These are phyloP conservation scores for Suillus lakei DNA, from an alignment of 768 basidiomycete genomes.

Conservation along the genomic window DNA sequence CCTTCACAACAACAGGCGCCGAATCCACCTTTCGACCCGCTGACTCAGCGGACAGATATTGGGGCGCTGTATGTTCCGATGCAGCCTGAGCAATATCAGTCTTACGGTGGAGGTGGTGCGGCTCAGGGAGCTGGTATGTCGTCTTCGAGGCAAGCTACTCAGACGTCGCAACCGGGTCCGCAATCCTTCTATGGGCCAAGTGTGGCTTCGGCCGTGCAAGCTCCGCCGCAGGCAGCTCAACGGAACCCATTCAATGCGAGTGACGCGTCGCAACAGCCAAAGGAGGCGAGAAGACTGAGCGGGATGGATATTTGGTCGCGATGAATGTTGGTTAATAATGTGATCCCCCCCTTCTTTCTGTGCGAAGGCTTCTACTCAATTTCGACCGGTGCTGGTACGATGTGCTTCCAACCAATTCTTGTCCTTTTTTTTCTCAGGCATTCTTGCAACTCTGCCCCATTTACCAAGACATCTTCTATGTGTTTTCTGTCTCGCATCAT, in stretches of 20 bases:
- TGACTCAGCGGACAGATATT: conserved; percentile 67
- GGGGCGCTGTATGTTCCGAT: conserved; percentile 78
- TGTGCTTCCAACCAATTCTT: conserved; percentile 4
- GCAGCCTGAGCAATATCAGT: conserved; percentile 79
- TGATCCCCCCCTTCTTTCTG: conserved; percentile 16
- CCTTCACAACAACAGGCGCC: conserved; percentile 43
- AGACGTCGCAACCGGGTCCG: conserved; percentile 40
- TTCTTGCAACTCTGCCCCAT: conserved; percentile 20
- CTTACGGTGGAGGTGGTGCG: conserved; percentile 50
- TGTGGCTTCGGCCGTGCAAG: conserved; percentile 55
- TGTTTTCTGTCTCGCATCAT: conserved; percentile 6
- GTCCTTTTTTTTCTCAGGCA: conserved; percentile 9
- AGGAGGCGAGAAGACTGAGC: conserved; percentile 64
- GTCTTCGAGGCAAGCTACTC: conserved; percentile 48
- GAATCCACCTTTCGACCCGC: conserved; percentile 57
- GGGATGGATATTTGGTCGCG: conserved; percentile 80
- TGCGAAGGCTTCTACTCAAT: conserved; percentile 1
- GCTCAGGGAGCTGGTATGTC: conserved; percentile 27
- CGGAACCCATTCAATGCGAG: conserved; percentile 51
- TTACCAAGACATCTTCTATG: conserved; percentile 24
- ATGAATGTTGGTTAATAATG: conserved; percentile 41
- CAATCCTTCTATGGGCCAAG: conserved; percentile 74
- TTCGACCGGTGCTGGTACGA: conserved; percentile 5
- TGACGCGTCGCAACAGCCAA: conserved; percentile 44
- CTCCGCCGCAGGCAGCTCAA: conserved; percentile 34